Evolutionary conservation across 306 rosid species (phyloP).

Genomic region (Cicer arietinum): DNA sequence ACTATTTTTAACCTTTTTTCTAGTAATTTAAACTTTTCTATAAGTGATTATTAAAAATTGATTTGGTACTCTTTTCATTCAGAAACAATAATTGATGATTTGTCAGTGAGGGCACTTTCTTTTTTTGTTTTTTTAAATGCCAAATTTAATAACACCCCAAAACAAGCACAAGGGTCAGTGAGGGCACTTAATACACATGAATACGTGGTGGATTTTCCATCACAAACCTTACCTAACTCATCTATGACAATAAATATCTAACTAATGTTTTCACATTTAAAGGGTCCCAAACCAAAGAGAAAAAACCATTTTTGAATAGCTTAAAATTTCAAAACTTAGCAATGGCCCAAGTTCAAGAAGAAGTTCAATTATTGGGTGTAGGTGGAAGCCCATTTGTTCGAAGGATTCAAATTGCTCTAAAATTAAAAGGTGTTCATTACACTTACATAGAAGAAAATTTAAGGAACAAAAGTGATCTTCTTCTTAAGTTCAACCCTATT

Average conservation of each 20-base stretch:
- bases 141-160: no score
- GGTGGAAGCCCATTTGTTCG: constrained; percentile 43
- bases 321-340: background rate
- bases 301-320: background rate
- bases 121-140: no score
- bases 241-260: background rate
- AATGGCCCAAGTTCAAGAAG: constrained; percentile 41
- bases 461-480: constrained; percentile 54
- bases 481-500: constrained; percentile 63
- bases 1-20: no score
- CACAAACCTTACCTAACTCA: constrained; percentile 35
- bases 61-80: background rate
- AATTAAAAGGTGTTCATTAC: constrained; percentile 56
- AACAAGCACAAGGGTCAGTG: background rate
- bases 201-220: constrained; percentile 29
- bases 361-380: constrained; percentile 38
- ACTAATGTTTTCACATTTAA: background rate
- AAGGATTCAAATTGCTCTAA: constrained; percentile 49
- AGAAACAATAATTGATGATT: background rate
- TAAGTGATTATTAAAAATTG: no score
- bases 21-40: no score
- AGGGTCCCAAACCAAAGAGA: background rate
- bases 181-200: background rate
- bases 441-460: constrained; percentile 52
- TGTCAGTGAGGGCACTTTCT: background rate